Conservation (phyloP, 2,329 filamentous ascomycete species). For the Aotearoamyces nothofagi region DNA sequence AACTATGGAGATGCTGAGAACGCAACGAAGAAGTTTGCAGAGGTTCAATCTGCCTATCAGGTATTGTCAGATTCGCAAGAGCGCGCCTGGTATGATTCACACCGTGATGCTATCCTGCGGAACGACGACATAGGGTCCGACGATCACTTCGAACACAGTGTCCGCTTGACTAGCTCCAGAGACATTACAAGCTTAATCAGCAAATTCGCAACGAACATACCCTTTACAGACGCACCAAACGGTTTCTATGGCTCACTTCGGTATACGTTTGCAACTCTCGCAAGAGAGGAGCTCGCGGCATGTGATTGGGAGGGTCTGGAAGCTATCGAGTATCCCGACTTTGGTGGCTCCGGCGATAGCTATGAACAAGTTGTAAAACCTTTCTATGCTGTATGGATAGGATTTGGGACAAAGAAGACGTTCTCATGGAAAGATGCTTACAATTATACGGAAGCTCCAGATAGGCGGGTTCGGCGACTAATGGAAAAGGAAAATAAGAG, state of each 20-base stretch:
- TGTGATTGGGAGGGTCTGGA: constrained; percentile 51
- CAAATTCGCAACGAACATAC: constrained; percentile 62
- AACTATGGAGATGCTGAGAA: constrained; percentile 77
- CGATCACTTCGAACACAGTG: constrained; percentile 48
- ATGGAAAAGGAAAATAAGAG: constrained; percentile 96
- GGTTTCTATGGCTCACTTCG: constrained; percentile 77
- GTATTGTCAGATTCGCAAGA: constrained; percentile 94
- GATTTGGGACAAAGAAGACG: constrained; percentile 70
- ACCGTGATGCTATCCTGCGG: constrained; percentile 69
- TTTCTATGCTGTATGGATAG: constrained; percentile 72
- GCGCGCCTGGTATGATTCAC: constrained; percentile 93
- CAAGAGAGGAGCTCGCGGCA: constrained; percentile 63
- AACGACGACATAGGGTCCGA: constrained; percentile 24
- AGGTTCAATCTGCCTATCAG: constrained; percentile 86
- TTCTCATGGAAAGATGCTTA: constrained; percentile 88
- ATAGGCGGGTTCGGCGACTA: constrained; percentile 63
- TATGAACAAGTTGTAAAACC: constrained; percentile 63
- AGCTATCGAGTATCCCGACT: constrained; percentile 58
- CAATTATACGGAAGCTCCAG: constrained; percentile 70
- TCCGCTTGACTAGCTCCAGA: constrained; percentile 63
- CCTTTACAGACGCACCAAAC: constrained; percentile 63
- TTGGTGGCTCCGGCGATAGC: constrained; percentile 60
- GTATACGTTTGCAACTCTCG: constrained; percentile 66
- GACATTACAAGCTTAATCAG: constrained; percentile 68
- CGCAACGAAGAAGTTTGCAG: constrained; percentile 75